A percentile compares a stretch with the other conserved stretches of the same genome.
phyloP scores from a whole-genome alignment of 768 basidiomycete species.

The Mrakia frigida region DNA sequence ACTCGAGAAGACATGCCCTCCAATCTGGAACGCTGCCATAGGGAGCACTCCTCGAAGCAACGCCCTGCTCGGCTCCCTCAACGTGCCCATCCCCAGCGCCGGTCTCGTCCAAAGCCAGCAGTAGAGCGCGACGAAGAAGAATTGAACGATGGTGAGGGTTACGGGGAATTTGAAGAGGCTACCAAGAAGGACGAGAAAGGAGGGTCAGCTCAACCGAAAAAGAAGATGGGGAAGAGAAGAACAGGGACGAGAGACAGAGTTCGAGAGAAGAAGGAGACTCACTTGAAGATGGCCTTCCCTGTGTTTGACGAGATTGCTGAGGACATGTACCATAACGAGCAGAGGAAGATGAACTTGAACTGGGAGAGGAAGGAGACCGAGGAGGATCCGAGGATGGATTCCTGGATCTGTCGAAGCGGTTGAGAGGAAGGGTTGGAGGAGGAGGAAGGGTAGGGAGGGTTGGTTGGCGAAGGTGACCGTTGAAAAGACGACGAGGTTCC shows the following conservation, averaged over 20 bases:
- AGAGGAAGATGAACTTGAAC: conserved; percentile 66
- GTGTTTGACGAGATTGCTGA: conserved; percentile 95
- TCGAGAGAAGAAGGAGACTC: neutral
- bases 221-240: neutral
- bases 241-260: neutral
- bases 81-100: conserved; percentile 45
- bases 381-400: neutral
- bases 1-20: conserved; percentile 94
- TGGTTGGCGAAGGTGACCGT: neutral
- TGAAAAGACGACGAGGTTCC: neutral
- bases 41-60: conserved; percentile 77
- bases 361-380: conserved; percentile 1
- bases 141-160: conserved; percentile 95
- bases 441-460: neutral
- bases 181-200: conserved; percentile 43
- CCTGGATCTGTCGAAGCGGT: neutral
- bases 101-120: conserved; percentile 72
- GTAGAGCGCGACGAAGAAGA: conserved; percentile 84
- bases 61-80: conserved; percentile 64
- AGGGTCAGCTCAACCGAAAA: neutral
- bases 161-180: conserved; percentile 75
- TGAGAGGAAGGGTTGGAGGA: neutral
- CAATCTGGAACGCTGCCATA: conserved; percentile 97
- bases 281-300: conserved; percentile 83
- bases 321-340: conserved; percentile 84